Evolutionary conservation across 352 stramenopile species (phyloP).

Genomic region (Phytophthora capsici): DNA sequence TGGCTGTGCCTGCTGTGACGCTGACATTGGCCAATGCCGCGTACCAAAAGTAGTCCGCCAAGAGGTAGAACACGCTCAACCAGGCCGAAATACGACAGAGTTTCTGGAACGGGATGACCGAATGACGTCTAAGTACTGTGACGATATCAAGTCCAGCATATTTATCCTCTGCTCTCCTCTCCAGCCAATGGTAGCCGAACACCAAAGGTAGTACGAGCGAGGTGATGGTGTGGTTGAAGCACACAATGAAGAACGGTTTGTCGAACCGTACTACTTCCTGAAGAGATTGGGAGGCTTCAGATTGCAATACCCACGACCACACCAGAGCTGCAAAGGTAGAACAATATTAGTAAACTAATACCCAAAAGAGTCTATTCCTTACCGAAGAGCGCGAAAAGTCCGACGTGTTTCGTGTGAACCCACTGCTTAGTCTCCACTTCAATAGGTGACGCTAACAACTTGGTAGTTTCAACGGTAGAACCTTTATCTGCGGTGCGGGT

Average conservation of each 20-base stretch:
- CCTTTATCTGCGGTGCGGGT: neutral
- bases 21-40: conserved; percentile 51
- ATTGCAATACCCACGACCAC: conserved; percentile 42
- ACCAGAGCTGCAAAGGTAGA: conserved; percentile 16
- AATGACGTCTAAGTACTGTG: conserved; percentile 41
- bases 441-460: conserved; percentile 2
- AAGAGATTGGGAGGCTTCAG: conserved; percentile 28
- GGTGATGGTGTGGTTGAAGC: conserved; percentile 58
- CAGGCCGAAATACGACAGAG: conserved; percentile 44
- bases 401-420: conserved; percentile 17
- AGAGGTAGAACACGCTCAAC: conserved; percentile 53
- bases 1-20: conserved; percentile 49
- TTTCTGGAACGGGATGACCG: conserved; percentile 36
- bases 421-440: conserved; percentile 1
- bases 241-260: conserved; percentile 70
- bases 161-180: conserved; percentile 16
- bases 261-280: conserved; percentile 46
- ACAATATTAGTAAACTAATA: neutral
- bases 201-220: conserved; percentile 46
- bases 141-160: conserved; percentile 18
- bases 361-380: neutral
- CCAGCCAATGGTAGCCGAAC: conserved; percentile 41
- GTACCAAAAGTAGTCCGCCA: conserved; percentile 71
- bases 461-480: conserved; percentile 5
- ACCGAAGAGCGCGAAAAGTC: conserved; percentile 27